Evolutionary conservation across 2,329 filamentous ascomycete genomes (phyloP).

Genomic region (Talaromyces sp.): DNA sequence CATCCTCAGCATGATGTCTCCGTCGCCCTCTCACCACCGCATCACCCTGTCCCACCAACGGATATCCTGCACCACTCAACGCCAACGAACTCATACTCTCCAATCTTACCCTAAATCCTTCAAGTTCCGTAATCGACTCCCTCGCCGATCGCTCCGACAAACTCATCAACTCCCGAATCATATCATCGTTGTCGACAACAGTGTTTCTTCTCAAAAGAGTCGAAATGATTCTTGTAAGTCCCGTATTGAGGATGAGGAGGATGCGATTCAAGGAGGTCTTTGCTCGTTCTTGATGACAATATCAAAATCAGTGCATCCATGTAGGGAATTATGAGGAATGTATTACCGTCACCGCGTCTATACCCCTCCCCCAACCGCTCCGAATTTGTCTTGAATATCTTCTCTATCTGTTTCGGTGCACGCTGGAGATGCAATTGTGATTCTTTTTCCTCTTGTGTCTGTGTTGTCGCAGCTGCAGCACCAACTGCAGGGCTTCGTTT

Average conservation of each 20-base stretch:
- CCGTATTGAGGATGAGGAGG: constrained; percentile 16
- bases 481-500: neutral
- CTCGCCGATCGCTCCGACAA: constrained; percentile 14
- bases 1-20: neutral
- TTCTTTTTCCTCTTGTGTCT: neutral
- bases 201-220: neutral
- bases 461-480: neutral
- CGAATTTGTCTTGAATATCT: constrained; percentile 7
- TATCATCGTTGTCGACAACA: neutral
- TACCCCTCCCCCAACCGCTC: constrained; percentile 12
- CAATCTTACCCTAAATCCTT: constrained; percentile 13
- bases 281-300: constrained; percentile 15
- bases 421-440: neutral
- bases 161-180: constrained; percentile 9
- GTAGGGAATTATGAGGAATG: no score
- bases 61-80: neutral
- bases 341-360: constrained; percentile 16
- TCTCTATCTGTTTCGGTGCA: constrained; percentile 4
- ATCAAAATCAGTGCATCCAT: no score
- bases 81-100: constrained; percentile 10
- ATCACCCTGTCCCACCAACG: neutral
- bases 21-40: neutral
- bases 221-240: constrained; percentile 14
- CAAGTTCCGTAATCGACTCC: constrained; percentile 9
- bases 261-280: constrained; percentile 13